These are phyloP conservation scores for Rhynchosporium agropyri DNA, from an alignment of 2,329 filamentous ascomycete species.

Conservation along the genomic window DNA sequence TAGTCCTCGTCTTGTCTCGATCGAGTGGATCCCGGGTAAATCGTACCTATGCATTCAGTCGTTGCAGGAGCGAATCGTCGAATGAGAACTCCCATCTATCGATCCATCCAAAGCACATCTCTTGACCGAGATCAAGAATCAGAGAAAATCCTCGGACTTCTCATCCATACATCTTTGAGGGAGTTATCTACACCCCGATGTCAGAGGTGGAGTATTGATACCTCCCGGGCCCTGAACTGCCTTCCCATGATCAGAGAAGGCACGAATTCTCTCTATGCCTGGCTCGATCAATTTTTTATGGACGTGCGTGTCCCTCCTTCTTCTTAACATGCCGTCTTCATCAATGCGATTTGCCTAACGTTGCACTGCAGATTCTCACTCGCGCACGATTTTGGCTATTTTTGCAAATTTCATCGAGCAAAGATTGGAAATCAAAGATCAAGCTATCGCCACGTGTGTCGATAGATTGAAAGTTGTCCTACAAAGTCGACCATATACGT, in stretches of 20 bases:
- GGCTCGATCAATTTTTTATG: neutral
- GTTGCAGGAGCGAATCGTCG: slow-evolving; percentile 7
- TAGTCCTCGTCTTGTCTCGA: slow-evolving; percentile 6
- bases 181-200: slow-evolving; percentile 22
- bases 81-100: slow-evolving; percentile 1
- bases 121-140: neutral
- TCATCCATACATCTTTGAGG: slow-evolving; percentile 23
- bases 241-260: neutral
- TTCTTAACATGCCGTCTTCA: neutral
- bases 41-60: neutral
- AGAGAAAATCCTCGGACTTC: slow-evolving; percentile 11
- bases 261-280: neutral
- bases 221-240: slow-evolving; percentile 8
- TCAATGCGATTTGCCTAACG: slow-evolving; percentile 28
- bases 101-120: neutral
- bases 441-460: slow-evolving; percentile 1
- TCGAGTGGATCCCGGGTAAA: neutral
- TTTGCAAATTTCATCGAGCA: neutral
- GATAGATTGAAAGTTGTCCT: slow-evolving; percentile 12
- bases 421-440: neutral
- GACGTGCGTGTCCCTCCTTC: slow-evolving; percentile 16
- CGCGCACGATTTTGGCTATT: slow-evolving; percentile 9
- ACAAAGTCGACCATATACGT: neutral
- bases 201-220: slow-evolving; percentile 18
- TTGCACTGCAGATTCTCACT: slow-evolving; percentile 27